These are phyloP conservation scores for Termitomyces bulborhizus DNA, from an alignment of 768 basidiomycete genomes.

Conservation along the genomic window DNA sequence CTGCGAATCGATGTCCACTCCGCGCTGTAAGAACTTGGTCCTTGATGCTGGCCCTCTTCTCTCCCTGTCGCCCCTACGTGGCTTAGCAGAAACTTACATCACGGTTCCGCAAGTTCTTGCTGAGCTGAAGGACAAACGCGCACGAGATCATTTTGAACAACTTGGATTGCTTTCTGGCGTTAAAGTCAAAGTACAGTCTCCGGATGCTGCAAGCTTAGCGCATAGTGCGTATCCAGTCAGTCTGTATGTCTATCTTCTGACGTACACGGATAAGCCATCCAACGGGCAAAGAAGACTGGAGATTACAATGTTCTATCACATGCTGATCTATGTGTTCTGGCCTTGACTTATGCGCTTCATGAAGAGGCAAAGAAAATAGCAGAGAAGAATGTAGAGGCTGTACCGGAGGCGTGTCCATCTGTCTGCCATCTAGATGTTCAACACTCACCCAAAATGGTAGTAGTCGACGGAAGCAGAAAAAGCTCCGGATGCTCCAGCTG, in stretches of 20 bases:
- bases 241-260: background rate
- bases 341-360: constrained; percentile 78
- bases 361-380: constrained; percentile 39
- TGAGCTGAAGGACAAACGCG: constrained; percentile 85
- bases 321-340: constrained; percentile 86
- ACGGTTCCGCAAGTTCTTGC: constrained; percentile 88
- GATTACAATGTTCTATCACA: constrained; percentile 90
- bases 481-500: constrained; percentile 2
- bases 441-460: constrained; percentile 22
- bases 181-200: constrained; percentile 61
- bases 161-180: constrained; percentile 74
- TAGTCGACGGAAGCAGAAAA: constrained; percentile 18
- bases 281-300: constrained; percentile 92
- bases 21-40: constrained; percentile 71
- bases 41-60: constrained; percentile 93
- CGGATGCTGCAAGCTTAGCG: constrained; percentile 63
- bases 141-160: constrained; percentile 79
- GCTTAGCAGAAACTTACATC: constrained; percentile 77
- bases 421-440: background rate
- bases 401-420: constrained; percentile 19
- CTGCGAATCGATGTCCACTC: constrained; percentile 17
- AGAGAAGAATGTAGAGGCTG: constrained; percentile 17
- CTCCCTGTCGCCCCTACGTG: constrained; percentile 83
- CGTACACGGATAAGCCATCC: constrained; percentile 56
- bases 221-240: constrained; percentile 38